phyloP scores from a whole-genome alignment of 139 green algal genomes.

The Eudorina sp. region DNA sequence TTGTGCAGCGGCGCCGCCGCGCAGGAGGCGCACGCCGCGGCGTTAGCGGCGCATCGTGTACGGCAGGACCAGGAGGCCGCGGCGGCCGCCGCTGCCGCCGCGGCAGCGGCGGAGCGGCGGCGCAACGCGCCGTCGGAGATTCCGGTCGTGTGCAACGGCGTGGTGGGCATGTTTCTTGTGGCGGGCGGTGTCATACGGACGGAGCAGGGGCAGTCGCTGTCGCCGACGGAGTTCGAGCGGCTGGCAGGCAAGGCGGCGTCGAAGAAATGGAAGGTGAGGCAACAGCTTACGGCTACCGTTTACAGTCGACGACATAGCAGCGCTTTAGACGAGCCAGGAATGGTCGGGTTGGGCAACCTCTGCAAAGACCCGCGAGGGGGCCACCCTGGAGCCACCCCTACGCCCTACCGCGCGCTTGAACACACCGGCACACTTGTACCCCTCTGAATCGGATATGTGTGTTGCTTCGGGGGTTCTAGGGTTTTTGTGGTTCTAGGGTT shows the following conservation, averaged over 20 bases:
- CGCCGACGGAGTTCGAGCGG: slow-evolving; percentile 90
- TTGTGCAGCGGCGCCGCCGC: background rate
- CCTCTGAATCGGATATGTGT: too few relatives aligned
- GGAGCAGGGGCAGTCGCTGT: slow-evolving; percentile 61
- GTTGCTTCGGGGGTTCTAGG: too few relatives aligned
- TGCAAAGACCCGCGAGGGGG: too few relatives aligned
- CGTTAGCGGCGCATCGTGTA: background rate
- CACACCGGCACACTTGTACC: too few relatives aligned
- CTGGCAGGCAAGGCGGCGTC: slow-evolving; percentile 75
- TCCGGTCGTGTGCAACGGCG: slow-evolving; percentile 73
- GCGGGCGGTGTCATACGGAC: slow-evolving; percentile 27
- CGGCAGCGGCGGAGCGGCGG: slow-evolving; percentile 31
- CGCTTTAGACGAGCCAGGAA: too few relatives aligned
- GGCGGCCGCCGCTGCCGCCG: background rate
- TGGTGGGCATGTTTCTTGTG: slow-evolving; percentile 66
- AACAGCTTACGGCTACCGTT: too few relatives aligned
- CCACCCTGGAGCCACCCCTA: too few relatives aligned
- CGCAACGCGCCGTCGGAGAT: slow-evolving; percentile 62
- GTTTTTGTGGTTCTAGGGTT: too few relatives aligned
- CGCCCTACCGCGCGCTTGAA: too few relatives aligned
- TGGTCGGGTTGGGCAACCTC: too few relatives aligned
- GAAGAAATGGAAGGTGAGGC: slow-evolving; percentile 91
- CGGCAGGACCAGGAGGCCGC: background rate
- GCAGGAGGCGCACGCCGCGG: background rate
- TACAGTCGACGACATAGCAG: too few relatives aligned